Evolutionary conservation across 768 basidiomycete genomes (phyloP), one percentile per base, ranked within the genome.

Genomic region (Clitopilus hobsonii): DNA sequence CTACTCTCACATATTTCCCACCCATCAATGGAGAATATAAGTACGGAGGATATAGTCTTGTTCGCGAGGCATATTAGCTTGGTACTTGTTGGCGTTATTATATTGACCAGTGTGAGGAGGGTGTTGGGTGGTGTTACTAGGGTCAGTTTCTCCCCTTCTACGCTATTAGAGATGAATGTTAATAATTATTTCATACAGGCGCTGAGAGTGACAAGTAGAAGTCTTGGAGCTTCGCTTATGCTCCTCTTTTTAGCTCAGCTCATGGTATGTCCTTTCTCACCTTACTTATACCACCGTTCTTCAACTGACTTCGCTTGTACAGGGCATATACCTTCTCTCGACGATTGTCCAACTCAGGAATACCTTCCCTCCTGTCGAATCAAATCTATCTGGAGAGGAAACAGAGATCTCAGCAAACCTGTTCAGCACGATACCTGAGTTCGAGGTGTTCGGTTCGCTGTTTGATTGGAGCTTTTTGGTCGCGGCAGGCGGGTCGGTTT

Each of bases 271-370:
- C 24, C 13, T 30, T 45, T 56, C 53, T 13, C 22, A 41, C 22
- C 30, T 16, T 25, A 36, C 54, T 25, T 51, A 16, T 23, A 54
- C 54, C 32, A 22, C 29, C 29, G 52, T 29, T n/a, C 27, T 16
- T 32, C 51, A 29, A 45, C 58, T 28, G 38, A 32, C 49, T 30
- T 27, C 26, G 10, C 16, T 29, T 53, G n/a, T n/a, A 24, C 59
- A 93, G 91, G 88, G 86, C 10, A 87, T 89, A 38, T 94, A 94
- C 65, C 80, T 93, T 29, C 80, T 94, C 25, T 86, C 89, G 3
- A 93, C 90, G 0, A 71, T 93, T 49, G 84, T 93, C 11, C 91
- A 94, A 66, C 76, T 94, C 47, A 86, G 91, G 36, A 84, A 85
- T 24, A 85, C 86, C 10, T 91, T 94, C 67, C 91, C 91, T 1